phyloP scores from a whole-genome alignment of 208 protist species.

The Crithidia acanthocephali region DNA sequence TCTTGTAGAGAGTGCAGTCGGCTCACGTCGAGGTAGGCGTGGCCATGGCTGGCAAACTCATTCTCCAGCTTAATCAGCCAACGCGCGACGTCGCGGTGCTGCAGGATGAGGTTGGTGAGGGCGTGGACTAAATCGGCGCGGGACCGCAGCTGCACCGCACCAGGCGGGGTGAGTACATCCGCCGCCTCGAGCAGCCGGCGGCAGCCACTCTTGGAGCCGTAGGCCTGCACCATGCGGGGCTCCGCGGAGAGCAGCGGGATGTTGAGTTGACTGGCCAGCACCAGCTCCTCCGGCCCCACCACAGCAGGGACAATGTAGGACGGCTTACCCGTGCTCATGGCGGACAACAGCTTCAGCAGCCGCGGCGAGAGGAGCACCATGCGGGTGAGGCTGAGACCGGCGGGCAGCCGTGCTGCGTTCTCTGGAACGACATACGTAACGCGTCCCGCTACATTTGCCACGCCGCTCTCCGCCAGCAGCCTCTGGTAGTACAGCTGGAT shows the following conservation, averaged over 20 bases:
- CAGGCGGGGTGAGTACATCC: conserved; percentile 74
- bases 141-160: conserved; percentile 59
- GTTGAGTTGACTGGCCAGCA: conserved; percentile 79
- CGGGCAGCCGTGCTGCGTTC: conserved; percentile 65
- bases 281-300: conserved; percentile 88
- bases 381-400: conserved; percentile 76
- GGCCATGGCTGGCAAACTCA: conserved; percentile 84
- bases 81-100: conserved; percentile 68
- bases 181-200: conserved; percentile 77
- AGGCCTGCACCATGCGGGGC: conserved; percentile 74
- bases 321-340: conserved; percentile 59
- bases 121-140: conserved; percentile 62
- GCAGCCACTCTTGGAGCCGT: conserved; percentile 86
- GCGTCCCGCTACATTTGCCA: conserved; percentile 56
- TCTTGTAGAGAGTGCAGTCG: conserved; percentile 65
- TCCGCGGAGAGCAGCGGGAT: conserved; percentile 85
- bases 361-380: conserved; percentile 73
- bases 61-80: conserved; percentile 94
- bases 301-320: conserved; percentile 89
- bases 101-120: conserved; percentile 68
- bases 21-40: conserved; percentile 89
- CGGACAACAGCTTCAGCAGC: conserved; percentile 83
- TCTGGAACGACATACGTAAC: conserved; percentile 87
- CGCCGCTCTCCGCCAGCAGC: conserved; percentile 71
- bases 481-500: conserved; percentile 80